A percentile compares a stretch with the other conserved stretches of the same genome.
These are phyloP conservation scores for Botryosphaeria agaves DNA, from an alignment of 2,329 filamentous ascomycete species.

Conservation along the genomic window DNA sequence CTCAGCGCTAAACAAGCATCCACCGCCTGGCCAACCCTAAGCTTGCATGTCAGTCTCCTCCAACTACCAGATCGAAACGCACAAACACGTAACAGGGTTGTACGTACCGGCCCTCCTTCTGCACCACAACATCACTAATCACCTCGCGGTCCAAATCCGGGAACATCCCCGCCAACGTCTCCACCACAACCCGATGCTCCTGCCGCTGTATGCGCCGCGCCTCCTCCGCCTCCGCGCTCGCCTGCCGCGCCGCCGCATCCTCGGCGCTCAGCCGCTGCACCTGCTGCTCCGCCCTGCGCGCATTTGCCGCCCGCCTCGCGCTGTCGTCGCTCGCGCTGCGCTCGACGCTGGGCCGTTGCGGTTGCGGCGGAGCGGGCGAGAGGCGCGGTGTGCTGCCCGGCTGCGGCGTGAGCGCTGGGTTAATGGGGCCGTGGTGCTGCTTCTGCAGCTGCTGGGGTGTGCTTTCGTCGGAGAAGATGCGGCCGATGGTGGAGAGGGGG, in stretches of 20 bases:
- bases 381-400: constrained; percentile 31
- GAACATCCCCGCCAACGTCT: constrained; percentile 93
- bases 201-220: constrained; percentile 65
- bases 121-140: constrained; percentile 89
- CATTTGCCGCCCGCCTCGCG: constrained; percentile 5
- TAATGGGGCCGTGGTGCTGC: constrained; percentile 12
- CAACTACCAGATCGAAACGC: background rate
- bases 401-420: constrained; percentile 26
- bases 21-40: constrained; percentile 26
- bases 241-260: constrained; percentile 78
- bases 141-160: constrained; percentile 85
- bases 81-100: background rate
- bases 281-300: constrained; percentile 12
- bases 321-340: constrained; percentile 12
- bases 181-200: constrained; percentile 82
- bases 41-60: background rate
- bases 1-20: constrained; percentile 30
- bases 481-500: constrained; percentile 77
- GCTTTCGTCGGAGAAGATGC: constrained; percentile 72
- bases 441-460: constrained; percentile 16
- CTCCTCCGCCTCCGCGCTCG: constrained; percentile 76
- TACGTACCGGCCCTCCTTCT: constrained; percentile 82
- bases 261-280: constrained; percentile 44
- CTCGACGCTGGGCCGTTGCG: constrained; percentile 24
- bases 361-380: constrained; percentile 26